A percentile compares a stretch with the other conserved stretches of the same genome.
Conservation (phyloP, 768 basidiomycete species). For the Suillus sp. region DNA sequence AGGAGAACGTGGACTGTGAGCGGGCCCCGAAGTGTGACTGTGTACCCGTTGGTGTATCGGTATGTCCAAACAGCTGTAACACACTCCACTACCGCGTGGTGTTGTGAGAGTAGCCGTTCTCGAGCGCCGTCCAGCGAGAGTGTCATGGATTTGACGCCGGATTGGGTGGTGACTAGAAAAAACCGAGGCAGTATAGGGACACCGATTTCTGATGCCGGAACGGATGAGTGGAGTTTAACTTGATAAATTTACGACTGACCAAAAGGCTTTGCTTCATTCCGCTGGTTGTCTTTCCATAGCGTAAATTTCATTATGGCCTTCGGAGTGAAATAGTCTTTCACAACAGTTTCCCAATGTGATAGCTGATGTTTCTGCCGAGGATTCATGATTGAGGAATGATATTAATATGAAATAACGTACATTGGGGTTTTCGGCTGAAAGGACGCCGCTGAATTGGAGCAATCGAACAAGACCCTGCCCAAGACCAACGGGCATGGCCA, state of each 20-base stretch:
- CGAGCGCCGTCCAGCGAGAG: slow-evolving; percentile 77
- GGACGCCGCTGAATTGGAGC: slow-evolving; percentile 68
- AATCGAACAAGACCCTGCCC: slow-evolving; percentile 69
- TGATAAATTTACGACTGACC: slow-evolving; percentile 43
- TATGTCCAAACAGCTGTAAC: slow-evolving; percentile 79
- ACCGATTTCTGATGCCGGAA: slow-evolving; percentile 62
- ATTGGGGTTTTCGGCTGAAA: slow-evolving; percentile 54
- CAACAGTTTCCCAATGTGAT: slow-evolving; percentile 65
- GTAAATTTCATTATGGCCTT: slow-evolving; percentile 77
- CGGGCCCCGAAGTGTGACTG: slow-evolving; percentile 74
- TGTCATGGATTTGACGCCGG: slow-evolving; percentile 83
- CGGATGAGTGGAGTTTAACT: slow-evolving; percentile 17
- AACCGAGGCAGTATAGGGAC: slow-evolving; percentile 80
- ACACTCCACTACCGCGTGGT: slow-evolving; percentile 64
- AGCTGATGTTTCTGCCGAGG: slow-evolving; percentile 57
- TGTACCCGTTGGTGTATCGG: slow-evolving; percentile 78
- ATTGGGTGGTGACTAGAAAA: slow-evolving; percentile 82
- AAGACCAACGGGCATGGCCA: slow-evolving; percentile 43
- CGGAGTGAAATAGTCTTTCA: slow-evolving; percentile 70
- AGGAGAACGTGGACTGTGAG: slow-evolving; percentile 63
- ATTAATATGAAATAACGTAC: slow-evolving; percentile 36
- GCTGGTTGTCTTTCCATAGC: slow-evolving; percentile 85
- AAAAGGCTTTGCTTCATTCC: slow-evolving; percentile 79
- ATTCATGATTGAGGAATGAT: slow-evolving; percentile 14
- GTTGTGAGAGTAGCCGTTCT: slow-evolving; percentile 58